Base-by-base conservation (phyloP, 73 alveolate species). In the Tetrahymena elliotti region DNA sequence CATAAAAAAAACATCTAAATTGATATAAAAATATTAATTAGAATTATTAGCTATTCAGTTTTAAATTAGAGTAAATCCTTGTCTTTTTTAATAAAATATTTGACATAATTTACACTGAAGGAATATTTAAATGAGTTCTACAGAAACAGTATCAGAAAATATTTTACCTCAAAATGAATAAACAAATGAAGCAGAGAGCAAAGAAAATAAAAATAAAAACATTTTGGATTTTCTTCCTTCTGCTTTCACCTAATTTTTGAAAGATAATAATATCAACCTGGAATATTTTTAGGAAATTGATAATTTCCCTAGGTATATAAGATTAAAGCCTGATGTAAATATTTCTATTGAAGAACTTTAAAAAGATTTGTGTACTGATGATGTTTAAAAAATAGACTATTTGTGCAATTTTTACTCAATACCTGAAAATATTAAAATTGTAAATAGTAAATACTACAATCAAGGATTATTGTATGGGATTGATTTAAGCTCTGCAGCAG, bases 401-500 rank as follows among this genome's bases (percentile, higher is more conserved):
- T 54, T 93, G 31, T 94, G 93, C 82, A 94, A 39, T 36, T 38
- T 94, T 33, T 94, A 94, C 33, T 52, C 96, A 4, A 35, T 95
- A 0, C 94, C 97, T 7, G 95, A 83, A 52, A 38, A 93, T 13
- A 35, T 38, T 36, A 95, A 95, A 93, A 93, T 95, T 16, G 94
- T 31, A 12, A 82, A 93, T 38, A 83, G 93, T 15, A 34, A 93
- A 34, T 38, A 52, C 33, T 95, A 95, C 54, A 95, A 34, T 34
- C 39, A 93, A 39, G 97, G 97, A 18, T 15, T 35, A 7, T 22
- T 95, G 4, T 95, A 93, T 95, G 97, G 97, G 2, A 95, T 95
- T 12, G 97, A 95, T 95, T 34, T 83, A 36, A 93, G 96, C 83
- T 96, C 96, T 8, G 94, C 94, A 12, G 96, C 94, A 12, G 96